phyloP scores from a whole-genome alignment of 306 rosid genomes.

The Lupinus albus region DNA sequence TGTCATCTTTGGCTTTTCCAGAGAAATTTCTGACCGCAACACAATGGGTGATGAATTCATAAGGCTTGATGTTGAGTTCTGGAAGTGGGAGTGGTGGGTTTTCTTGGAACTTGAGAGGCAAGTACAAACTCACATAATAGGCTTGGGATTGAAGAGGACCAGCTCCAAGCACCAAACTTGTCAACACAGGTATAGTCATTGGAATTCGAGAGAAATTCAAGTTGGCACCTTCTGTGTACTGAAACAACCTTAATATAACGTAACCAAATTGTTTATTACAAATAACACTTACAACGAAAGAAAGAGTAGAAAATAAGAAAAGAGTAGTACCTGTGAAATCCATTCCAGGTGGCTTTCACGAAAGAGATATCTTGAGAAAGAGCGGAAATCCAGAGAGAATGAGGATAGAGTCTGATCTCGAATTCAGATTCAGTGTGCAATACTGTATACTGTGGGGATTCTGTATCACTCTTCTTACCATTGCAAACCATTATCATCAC shows the following conservation, averaged over 20 bases:
- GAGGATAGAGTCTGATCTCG: conserved; percentile 67
- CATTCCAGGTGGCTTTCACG: conserved; percentile 62
- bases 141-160: conserved; percentile 76
- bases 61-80: conserved; percentile 56
- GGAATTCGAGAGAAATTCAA: conserved; percentile 76
- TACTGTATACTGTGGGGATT: conserved; percentile 61
- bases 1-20: conserved; percentile 67
- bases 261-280: no score
- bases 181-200: conserved; percentile 69
- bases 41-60: conserved; percentile 50
- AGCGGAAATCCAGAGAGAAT: conserved; percentile 68
- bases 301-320: not conserved
- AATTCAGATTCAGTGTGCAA: conserved; percentile 70
- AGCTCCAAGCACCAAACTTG: conserved; percentile 63
- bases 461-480: conserved; percentile 33
- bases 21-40: conserved; percentile 72
- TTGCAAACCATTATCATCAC: conserved; percentile 13
- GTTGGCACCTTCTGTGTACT: conserved; percentile 82
- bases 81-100: conserved; percentile 76
- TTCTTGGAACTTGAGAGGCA: conserved; percentile 69
- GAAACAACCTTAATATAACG: conserved; percentile 58
- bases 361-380: conserved; percentile 46
- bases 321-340: conserved; percentile 61
- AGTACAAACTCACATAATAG: conserved; percentile 57
- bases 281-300: not conserved